A percentile compares a stretch with the other conserved stretches of the same genome.
These are phyloP conservation scores for Pythium apleroticum DNA, from an alignment of 352 stramenopile species.

Conservation along the genomic window DNA sequence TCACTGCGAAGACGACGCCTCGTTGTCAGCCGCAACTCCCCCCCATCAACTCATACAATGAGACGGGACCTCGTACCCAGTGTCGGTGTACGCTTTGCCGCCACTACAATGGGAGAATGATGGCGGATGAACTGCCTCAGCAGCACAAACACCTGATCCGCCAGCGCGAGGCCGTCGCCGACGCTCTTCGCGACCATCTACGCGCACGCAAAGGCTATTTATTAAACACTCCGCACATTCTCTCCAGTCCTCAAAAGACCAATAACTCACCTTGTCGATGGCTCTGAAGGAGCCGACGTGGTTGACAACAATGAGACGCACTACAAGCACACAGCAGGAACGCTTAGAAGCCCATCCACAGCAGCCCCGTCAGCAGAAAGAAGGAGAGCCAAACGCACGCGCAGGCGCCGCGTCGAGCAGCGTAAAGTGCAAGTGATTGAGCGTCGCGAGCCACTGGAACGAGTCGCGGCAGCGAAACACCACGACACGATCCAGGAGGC, in stretches of 20 bases:
- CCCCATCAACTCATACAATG: neutral
- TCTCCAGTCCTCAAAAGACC: neutral
- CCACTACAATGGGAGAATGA: slow-evolving; percentile 72
- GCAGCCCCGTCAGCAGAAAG: neutral
- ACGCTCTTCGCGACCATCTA: slow-evolving; percentile 62
- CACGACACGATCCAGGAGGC: slow-evolving; percentile 34
- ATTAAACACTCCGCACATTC: too few relatives aligned
- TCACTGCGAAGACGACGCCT: slow-evolving; percentile 7
- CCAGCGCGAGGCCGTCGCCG: slow-evolving; percentile 48
- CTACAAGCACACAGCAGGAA: slow-evolving; percentile 21
- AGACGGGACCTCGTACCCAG: slow-evolving; percentile 32
- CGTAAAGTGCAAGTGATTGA: slow-evolving; percentile 72
- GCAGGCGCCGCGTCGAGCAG: slow-evolving; percentile 44
- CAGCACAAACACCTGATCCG: slow-evolving; percentile 62
- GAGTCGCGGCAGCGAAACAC: slow-evolving; percentile 59
- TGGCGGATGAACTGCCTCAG: slow-evolving; percentile 69
- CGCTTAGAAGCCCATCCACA: slow-evolving; percentile 1
- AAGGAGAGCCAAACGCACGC: slow-evolving; percentile 34
- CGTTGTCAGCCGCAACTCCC: neutral
- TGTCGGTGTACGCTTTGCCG: slow-evolving; percentile 37
- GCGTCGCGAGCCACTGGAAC: slow-evolving; percentile 72
- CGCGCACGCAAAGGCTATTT: neutral
- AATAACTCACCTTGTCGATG: slow-evolving; percentile 53
- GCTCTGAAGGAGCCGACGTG: slow-evolving; percentile 60
- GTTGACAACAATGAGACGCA: slow-evolving; percentile 60